These are phyloP conservation scores for Aspergillus texensis DNA, from an alignment of 2,329 filamentous ascomycete genomes.

Conservation along the genomic window DNA sequence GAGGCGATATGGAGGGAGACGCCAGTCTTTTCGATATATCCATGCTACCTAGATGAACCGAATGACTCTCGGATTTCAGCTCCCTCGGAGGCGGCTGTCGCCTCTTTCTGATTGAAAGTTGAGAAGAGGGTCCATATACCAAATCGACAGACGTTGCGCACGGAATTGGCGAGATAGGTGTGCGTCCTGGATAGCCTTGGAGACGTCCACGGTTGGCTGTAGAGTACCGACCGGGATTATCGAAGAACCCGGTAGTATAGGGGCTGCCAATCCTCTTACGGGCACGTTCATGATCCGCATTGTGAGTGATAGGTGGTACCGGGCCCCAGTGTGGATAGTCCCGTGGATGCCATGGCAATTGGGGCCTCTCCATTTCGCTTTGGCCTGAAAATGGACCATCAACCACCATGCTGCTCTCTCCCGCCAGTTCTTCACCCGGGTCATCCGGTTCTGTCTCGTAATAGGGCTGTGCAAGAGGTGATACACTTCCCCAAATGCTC, in stretches of 20 bases:
- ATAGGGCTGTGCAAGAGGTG: slow-evolving; percentile 11
- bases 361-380: slow-evolving; percentile 6
- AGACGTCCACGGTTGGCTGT: slow-evolving; percentile 1
- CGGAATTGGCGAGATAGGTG: slow-evolving; percentile 2
- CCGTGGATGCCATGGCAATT: slow-evolving; percentile 11
- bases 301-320: slow-evolving; percentile 8
- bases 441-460: slow-evolving; percentile 6
- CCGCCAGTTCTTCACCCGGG: slow-evolving; percentile 1
- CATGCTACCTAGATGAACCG: slow-evolving; percentile 32
- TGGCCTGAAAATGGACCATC: slow-evolving; percentile 4
- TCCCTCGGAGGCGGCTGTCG: slow-evolving; percentile 19
- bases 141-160: slow-evolving; percentile 21
- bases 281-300: slow-evolving; percentile 9
- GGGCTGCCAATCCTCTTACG: slow-evolving; percentile 12
- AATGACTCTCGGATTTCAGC: slow-evolving; percentile 20
- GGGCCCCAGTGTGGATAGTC: slow-evolving; percentile 13
- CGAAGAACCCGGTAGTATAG: slow-evolving; percentile 2
- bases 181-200: slow-evolving; percentile 13
- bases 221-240: slow-evolving; percentile 1
- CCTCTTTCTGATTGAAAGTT: slow-evolving; percentile 29
- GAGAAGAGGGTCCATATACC: slow-evolving; percentile 13
- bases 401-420: slow-evolving; percentile 6
- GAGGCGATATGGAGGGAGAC: slow-evolving; percentile 26
- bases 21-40: slow-evolving; percentile 32
- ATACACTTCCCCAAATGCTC: slow-evolving; percentile 13